These are phyloP conservation scores for Volvox carteri DNA, from an alignment of 163 green algal species.

Conservation along the genomic window DNA sequence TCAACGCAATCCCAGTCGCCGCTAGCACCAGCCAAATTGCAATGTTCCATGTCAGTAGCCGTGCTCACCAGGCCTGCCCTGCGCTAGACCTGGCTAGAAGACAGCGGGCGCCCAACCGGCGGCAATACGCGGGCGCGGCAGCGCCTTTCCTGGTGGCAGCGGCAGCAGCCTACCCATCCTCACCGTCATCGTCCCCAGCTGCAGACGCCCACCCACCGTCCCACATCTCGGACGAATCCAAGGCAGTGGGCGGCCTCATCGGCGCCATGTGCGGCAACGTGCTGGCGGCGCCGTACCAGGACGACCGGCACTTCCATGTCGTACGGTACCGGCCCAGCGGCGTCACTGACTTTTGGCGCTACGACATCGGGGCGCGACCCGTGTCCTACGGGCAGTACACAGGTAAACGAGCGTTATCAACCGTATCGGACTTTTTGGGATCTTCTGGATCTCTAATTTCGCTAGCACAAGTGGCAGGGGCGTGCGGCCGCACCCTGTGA, in stretches of 20 bases:
- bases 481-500: too few species aligned
- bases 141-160: not conserved
- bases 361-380: slow-evolving; percentile 26
- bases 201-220: not conserved
- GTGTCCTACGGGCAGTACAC: slow-evolving; percentile 47
- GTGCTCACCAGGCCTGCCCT: too few species aligned
- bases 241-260: slow-evolving; percentile 37
- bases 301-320: slow-evolving; percentile 53
- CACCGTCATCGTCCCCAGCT: not conserved
- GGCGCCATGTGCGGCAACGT: slow-evolving; percentile 61
- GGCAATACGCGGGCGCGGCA: not conserved
- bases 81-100: not conserved
- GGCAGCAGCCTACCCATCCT: too few species aligned
- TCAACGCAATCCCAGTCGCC: not conserved
- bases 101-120: not conserved
- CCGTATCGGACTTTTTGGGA: too few species aligned
- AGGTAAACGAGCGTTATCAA: too few species aligned
- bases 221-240: not conserved
- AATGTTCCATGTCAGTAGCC: too few species aligned
- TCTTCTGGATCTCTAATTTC: too few species aligned
- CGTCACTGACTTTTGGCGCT: slow-evolving; percentile 56
- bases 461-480: too few species aligned
- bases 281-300: slow-evolving; percentile 56
- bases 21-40: not conserved
- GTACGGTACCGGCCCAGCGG: slow-evolving; percentile 34